Evolutionary conservation across 192 early-diverging fungal species (phyloP).

Genomic region (Backusella circina): DNA sequence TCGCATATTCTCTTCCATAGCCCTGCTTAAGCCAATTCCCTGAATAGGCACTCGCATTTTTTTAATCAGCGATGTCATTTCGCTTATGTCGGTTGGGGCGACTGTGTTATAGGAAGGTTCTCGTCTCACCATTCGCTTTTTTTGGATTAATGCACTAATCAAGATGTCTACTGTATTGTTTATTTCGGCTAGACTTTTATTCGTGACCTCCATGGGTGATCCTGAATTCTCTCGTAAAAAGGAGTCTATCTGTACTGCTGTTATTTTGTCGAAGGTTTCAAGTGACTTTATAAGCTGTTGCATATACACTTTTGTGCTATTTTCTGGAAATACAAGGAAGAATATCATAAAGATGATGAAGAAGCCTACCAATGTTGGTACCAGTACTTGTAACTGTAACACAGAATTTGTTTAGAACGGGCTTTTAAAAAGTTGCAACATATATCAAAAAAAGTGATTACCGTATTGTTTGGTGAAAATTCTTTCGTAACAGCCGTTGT

Average conservation of each 20-base stretch:
- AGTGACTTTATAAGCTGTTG: slow-evolving; percentile 13
- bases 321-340: slow-evolving; percentile 24
- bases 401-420: background rate
- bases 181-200: background rate
- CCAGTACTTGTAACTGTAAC: slow-evolving; percentile 10
- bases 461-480: slow-evolving; percentile 7
- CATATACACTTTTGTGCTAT: slow-evolving; percentile 16
- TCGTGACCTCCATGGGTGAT: background rate
- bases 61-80: slow-evolving; percentile 24
- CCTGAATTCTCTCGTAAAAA: background rate
- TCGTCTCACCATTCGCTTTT: slow-evolving; percentile 23
- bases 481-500: slow-evolving; percentile 7
- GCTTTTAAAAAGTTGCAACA: background rate
- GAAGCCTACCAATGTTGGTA: slow-evolving; percentile 16
- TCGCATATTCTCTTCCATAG: slow-evolving; percentile 29
- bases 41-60: slow-evolving; percentile 23
- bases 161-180: slow-evolving; percentile 14
- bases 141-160: slow-evolving; percentile 9
- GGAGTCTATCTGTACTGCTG: background rate
- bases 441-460: slow-evolving; percentile 8
- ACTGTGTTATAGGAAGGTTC: slow-evolving; percentile 22
- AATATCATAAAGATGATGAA: slow-evolving; percentile 4
- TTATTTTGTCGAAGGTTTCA: slow-evolving; percentile 13
- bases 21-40: slow-evolving; percentile 17
- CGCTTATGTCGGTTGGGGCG: slow-evolving; percentile 21